Evolutionary conservation across 331 rosid species (phyloP).

Genomic region (Cydonia oblonga): DNA sequence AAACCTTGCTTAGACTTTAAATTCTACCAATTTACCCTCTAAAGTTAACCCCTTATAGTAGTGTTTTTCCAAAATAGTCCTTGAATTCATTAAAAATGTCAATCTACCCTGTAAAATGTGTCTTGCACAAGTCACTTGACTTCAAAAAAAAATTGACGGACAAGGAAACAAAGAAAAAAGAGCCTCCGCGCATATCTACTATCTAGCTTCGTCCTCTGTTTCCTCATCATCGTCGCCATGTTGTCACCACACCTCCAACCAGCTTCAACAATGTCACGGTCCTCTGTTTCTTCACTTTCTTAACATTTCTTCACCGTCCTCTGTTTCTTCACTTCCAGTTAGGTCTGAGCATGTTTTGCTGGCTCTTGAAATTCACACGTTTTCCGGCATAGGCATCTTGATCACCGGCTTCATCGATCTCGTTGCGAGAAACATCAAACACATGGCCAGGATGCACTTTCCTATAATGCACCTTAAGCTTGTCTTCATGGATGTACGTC

Average conservation of each 20-base stretch:
- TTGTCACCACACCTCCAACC: slow-evolving; percentile 75
- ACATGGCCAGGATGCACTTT: slow-evolving; percentile 84
- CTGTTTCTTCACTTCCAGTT: slow-evolving; percentile 51
- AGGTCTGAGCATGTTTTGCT: slow-evolving; percentile 65
- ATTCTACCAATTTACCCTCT: too few relatives aligned
- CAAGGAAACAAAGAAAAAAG: too few relatives aligned
- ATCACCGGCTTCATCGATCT: slow-evolving; percentile 85
- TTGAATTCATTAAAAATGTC: neutral
- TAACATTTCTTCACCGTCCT: too few relatives aligned
- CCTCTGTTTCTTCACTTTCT: slow-evolving; percentile 98
- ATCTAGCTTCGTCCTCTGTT: slow-evolving; percentile 68
- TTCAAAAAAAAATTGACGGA: neutral
- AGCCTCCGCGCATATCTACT: neutral
- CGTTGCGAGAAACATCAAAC: slow-evolving; percentile 65
- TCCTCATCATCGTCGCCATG: slow-evolving; percentile 73
- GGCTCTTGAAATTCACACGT: slow-evolving; percentile 49
- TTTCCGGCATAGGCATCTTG: slow-evolving; percentile 65
- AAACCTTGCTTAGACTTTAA: too few relatives aligned
- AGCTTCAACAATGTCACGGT: slow-evolving; percentile 79
- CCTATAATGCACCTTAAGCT: slow-evolving; percentile 82
- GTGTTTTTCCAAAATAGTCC: neutral
- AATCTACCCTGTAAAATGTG: neutral
- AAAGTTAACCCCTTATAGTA: neutral
- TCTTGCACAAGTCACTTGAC: neutral
- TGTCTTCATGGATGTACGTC: slow-evolving; percentile 90